Evolutionary conservation across 163 green algal species (phyloP).

Genomic region (Chlamydomonas reinhardtii): DNA sequence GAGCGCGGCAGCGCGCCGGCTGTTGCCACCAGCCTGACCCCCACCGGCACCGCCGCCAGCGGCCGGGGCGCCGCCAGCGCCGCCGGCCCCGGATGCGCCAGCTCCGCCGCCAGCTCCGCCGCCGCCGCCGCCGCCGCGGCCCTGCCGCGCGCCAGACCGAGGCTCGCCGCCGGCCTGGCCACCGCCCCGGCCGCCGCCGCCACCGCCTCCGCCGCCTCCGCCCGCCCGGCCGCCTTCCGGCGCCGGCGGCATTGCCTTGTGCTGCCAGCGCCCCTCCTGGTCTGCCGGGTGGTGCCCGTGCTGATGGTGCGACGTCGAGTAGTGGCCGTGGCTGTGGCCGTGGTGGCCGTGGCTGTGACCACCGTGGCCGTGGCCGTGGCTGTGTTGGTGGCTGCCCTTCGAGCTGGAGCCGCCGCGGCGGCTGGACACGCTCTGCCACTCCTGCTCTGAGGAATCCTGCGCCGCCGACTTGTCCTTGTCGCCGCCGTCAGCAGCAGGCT

Average conservation of each 20-base stretch:
- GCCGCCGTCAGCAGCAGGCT: not conserved
- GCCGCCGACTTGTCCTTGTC: not conserved
- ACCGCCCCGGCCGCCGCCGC: too few species aligned
- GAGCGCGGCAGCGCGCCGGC: too few species aligned
- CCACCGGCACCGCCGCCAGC: too few species aligned
- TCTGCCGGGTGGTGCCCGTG: slow-evolving; percentile 3
- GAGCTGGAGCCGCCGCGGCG: slow-evolving; percentile 1
- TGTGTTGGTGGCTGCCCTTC: not conserved
- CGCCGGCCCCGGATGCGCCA: too few species aligned
- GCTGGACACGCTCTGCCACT: slow-evolving; percentile 40
- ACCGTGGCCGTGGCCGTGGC: not conserved
- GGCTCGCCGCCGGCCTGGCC: too few species aligned
- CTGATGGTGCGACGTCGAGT: not conserved
- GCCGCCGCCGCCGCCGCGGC: too few species aligned
- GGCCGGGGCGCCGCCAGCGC: too few species aligned
- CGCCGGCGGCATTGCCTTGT: not conserved
- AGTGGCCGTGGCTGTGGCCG: not conserved
- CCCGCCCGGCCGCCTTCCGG: not conserved
- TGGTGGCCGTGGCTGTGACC: not conserved
- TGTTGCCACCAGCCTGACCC: too few species aligned
- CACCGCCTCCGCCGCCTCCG: not conserved
- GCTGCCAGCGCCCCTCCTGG: slow-evolving; percentile 36
- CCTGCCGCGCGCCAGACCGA: too few species aligned
- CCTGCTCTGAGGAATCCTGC: not conserved
- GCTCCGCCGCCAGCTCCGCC: too few species aligned